phyloP scores from a whole-genome alignment of 2,329 filamentous ascomycete genomes.

The Cercospora sp. region DNA sequence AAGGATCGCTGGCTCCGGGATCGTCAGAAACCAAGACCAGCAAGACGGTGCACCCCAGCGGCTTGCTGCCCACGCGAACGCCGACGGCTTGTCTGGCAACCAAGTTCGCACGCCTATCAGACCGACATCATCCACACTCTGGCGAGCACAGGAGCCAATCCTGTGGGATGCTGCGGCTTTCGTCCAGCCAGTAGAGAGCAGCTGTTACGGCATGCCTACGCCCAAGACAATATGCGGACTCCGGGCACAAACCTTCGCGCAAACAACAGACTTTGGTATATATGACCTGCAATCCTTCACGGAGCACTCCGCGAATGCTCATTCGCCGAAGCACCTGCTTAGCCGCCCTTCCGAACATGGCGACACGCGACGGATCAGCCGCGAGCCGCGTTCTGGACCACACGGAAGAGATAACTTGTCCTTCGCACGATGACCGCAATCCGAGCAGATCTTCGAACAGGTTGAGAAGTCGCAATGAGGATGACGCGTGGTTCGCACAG shows the following conservation, averaged over 20 bases:
- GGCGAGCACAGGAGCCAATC: background rate
- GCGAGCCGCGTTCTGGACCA: background rate
- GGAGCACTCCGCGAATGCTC: background rate
- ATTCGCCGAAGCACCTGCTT: background rate
- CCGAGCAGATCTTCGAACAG: background rate
- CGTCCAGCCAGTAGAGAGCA: background rate
- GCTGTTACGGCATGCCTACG: background rate
- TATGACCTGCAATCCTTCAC: background rate
- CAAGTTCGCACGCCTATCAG: background rate
- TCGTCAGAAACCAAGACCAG: background rate
- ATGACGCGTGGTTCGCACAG: background rate
- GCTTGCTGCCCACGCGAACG: background rate
- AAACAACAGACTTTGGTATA: background rate
- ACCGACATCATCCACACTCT: background rate
- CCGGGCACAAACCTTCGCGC: background rate
- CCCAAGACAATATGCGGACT: background rate
- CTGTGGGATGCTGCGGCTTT: background rate
- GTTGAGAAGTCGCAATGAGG: background rate
- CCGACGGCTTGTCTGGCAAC: background rate
- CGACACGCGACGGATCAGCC: background rate
- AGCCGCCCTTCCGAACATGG: background rate
- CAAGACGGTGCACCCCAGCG: background rate
- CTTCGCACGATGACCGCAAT: background rate
- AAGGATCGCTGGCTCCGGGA: background rate
- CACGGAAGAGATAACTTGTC: background rate